A percentile compares a stretch with the other conserved stretches of the same genome.
These are phyloP conservation scores for Gentiana dahurica DNA, from an alignment of 257 asterid species.

Conservation along the genomic window DNA sequence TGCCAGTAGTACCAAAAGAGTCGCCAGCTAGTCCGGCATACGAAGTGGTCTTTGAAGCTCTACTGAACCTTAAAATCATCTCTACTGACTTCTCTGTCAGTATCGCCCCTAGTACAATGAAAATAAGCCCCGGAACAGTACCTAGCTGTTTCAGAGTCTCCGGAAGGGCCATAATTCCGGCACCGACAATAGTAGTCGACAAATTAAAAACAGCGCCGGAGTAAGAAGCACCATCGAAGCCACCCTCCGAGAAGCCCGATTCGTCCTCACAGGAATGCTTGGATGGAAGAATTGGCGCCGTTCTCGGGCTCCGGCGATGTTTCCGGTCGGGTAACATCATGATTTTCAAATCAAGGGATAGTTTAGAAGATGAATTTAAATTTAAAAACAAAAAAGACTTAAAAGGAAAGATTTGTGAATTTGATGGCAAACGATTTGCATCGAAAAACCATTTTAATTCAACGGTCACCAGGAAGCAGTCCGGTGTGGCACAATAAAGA, in stretches of 20 bases:
- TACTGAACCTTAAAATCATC: conserved; percentile 58
- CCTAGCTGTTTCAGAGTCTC: conserved; percentile 78
- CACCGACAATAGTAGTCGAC: conserved; percentile 79
- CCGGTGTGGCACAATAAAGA: too few relatives aligned
- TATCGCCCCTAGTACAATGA: conserved; percentile 51
- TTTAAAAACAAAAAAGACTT: not conserved
- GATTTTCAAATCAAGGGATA: not conserved
- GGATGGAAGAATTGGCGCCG: conserved; percentile 48
- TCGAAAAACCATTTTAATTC: not conserved
- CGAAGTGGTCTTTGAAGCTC: conserved; percentile 54
- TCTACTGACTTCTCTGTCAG: conserved; percentile 73
- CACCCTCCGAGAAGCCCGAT: conserved; percentile 11
- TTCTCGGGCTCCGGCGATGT: conserved; percentile 57
- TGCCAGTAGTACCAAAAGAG: conserved; percentile 46
- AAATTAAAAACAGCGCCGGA: conserved; percentile 78
- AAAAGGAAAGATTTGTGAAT: not conserved
- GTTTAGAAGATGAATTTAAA: not conserved
- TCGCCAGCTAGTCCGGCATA: conserved; percentile 68
- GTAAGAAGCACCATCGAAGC: conserved; percentile 49
- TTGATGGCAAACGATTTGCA: too few relatives aligned
- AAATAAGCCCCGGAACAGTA: conserved; percentile 49
- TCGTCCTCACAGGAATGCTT: conserved; percentile 21
- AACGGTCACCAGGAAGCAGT: not conserved
- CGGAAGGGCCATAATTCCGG: conserved; percentile 91
- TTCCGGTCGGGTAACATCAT: conserved; percentile 55